Evolutionary conservation across 805 yeast species (phyloP).

Genomic region (Sugiyamaella lignohabitans): DNA sequence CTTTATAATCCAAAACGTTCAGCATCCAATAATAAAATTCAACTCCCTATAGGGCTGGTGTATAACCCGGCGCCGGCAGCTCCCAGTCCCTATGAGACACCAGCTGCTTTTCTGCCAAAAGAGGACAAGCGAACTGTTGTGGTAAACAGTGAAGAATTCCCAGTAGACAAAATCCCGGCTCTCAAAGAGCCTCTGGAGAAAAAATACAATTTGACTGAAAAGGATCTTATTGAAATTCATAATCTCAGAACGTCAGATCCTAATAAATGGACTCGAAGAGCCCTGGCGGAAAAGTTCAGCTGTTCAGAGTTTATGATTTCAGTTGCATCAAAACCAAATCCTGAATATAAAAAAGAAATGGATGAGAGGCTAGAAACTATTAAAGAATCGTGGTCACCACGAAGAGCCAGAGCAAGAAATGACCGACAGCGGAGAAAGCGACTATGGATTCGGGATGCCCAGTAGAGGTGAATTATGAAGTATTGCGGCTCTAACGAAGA

Average conservation of each 20-base stretch:
- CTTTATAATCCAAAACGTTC: slow-evolving; percentile 57
- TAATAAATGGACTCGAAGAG: slow-evolving; percentile 52
- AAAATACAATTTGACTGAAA: slow-evolving; percentile 51
- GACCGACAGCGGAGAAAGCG: slow-evolving; percentile 55
- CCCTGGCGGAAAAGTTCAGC: slow-evolving; percentile 52
- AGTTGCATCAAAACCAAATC: slow-evolving; percentile 39
- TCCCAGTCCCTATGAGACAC: slow-evolving; percentile 51
- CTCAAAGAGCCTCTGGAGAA: slow-evolving; percentile 36
- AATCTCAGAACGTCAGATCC: slow-evolving; percentile 54
- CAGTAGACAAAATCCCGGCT: slow-evolving; percentile 21
- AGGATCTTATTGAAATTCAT: slow-evolving; percentile 51
- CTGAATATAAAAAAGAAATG: slow-evolving; percentile 41
- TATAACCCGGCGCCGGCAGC: slow-evolving; percentile 62
- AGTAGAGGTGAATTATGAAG: slow-evolving; percentile 10
- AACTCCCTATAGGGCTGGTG: slow-evolving; percentile 53
- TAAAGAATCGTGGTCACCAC: slow-evolving; percentile 44
- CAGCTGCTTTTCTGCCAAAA: slow-evolving; percentile 60
- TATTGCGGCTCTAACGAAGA: not conserved
- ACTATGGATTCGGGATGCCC: slow-evolving; percentile 59
- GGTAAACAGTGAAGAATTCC: slow-evolving; percentile 24
- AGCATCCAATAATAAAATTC: slow-evolving; percentile 56
- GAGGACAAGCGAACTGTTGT: slow-evolving; percentile 48
- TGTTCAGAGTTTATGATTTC: slow-evolving; percentile 50
- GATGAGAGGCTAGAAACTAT: slow-evolving; percentile 39
- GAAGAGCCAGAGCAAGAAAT: slow-evolving; percentile 42